phyloP scores from a whole-genome alignment of 371 early-diverging fungal genomes.

The Mucor irregularis region DNA sequence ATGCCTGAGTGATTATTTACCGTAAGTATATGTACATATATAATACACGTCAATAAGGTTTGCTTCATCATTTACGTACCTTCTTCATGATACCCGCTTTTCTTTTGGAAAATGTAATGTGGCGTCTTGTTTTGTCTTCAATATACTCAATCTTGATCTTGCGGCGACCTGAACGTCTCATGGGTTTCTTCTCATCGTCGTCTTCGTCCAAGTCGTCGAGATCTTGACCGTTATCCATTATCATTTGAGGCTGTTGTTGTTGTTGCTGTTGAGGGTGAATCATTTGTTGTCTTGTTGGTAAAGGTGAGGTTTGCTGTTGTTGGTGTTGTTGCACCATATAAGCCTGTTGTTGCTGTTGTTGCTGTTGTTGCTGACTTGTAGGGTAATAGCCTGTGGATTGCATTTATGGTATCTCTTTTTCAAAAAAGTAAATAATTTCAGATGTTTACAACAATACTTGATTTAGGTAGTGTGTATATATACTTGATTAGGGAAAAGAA shows the following conservation, averaged over 20 bases:
- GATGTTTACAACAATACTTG: constrained; percentile 7
- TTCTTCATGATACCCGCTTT: constrained; percentile 99
- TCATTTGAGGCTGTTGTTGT: constrained; percentile 13
- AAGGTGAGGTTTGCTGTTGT: constrained; percentile 8
- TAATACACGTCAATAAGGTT: too few species aligned
- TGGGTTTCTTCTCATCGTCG: constrained; percentile 44
- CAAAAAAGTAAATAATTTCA: neutral
- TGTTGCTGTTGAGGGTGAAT: constrained; percentile 5
- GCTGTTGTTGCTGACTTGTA: constrained; percentile 14
- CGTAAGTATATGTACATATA: too few species aligned
- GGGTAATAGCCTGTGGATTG: constrained; percentile 26
- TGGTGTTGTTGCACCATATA: constrained; percentile 17
- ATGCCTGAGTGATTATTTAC: too few species aligned
- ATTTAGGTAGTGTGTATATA: constrained; percentile 4
- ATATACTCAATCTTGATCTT: constrained; percentile 96
- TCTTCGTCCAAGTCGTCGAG: constrained; percentile 18
- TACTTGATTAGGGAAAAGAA: constrained; percentile 15
- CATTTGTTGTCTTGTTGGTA: constrained; percentile 10
- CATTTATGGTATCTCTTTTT: constrained; percentile 13
- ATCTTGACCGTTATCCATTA: constrained; percentile 18
- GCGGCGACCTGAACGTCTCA: constrained; percentile 75
- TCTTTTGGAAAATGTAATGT: constrained; percentile 95
- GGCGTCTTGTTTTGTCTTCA: constrained; percentile 86
- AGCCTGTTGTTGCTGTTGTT: constrained; percentile 20
- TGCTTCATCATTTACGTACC: too few species aligned